Percentiles rank a stretch among this genome's conserved stretches.
Evolutionary conservation across 805 yeast species (phyloP).

Genomic region (Kazachstania psychrophila): DNA sequence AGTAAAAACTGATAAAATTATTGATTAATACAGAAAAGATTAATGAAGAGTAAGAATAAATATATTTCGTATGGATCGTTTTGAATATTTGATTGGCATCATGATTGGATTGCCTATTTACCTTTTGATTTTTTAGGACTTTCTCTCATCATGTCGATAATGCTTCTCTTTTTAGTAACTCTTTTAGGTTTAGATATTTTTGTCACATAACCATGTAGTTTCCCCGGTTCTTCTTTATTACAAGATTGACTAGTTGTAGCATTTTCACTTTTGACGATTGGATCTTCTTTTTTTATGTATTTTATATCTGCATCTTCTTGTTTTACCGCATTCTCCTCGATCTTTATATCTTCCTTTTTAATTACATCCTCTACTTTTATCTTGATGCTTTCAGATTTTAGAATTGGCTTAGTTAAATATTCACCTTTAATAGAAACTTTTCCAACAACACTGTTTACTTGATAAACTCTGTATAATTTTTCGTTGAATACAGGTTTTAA

Average conservation of each 20-base stretch:
- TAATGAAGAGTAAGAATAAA: too few relatives aligned
- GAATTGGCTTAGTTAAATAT: conserved; percentile 25
- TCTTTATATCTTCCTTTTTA: conserved; percentile 1
- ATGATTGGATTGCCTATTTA: too few relatives aligned
- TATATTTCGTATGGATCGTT: too few relatives aligned
- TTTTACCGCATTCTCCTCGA: not conserved
- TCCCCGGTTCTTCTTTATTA: not conserved
- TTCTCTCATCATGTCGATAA: conserved; percentile 4
- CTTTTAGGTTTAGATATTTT: not conserved
- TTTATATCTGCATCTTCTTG: conserved; percentile 6
- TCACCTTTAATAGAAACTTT: conserved; percentile 41
- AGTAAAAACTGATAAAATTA: too few relatives aligned
- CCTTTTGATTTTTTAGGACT: not conserved
- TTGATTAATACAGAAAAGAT: too few relatives aligned
- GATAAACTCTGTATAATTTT: conserved; percentile 39
- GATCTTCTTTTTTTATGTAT: not conserved
- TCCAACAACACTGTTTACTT: conserved; percentile 58
- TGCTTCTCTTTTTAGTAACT: conserved; percentile 1
- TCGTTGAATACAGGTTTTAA: conserved; percentile 33
- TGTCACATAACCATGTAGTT: not conserved
- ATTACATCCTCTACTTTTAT: conserved; percentile 5
- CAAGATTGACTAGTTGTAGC: not conserved
- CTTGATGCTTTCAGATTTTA: conserved; percentile 1
- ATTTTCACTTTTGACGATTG: not conserved
- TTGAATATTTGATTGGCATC: too few relatives aligned